These are phyloP conservation scores for Cichorium intybus DNA, from an alignment of 140 eudicot species.

Conservation along the genomic window DNA sequence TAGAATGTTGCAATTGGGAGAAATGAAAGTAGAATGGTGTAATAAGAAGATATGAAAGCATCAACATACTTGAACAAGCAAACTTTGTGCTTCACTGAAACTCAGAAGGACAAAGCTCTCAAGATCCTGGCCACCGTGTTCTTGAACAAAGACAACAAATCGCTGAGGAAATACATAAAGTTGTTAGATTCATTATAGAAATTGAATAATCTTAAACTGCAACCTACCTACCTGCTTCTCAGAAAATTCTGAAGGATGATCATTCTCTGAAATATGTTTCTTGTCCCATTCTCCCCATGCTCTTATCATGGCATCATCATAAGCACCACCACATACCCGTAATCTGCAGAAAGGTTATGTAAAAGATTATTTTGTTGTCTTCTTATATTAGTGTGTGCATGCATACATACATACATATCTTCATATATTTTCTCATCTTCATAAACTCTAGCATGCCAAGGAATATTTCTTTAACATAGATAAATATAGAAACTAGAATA, in stretches of 20 bases:
- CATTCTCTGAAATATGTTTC: slow-evolving; percentile 81
- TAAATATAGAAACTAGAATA: background rate
- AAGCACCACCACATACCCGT: slow-evolving; percentile 79
- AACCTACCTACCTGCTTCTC: slow-evolving; percentile 96
- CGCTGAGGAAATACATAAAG: slow-evolving; percentile 39
- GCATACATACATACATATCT: background rate
- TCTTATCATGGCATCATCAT: slow-evolving; percentile 66
- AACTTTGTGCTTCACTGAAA: slow-evolving; percentile 83
- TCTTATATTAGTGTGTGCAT: background rate
- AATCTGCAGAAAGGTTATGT: slow-evolving; percentile 37
- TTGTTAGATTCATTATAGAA: slow-evolving; percentile 20
- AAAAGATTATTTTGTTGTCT: background rate
- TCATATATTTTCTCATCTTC: too few species aligned
- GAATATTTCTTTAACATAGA: too few species aligned
- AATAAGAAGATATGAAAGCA: background rate
- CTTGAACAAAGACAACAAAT: slow-evolving; percentile 88
- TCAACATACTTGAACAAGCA: slow-evolving; percentile 68
- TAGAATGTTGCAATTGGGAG: background rate
- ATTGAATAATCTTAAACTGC: background rate
- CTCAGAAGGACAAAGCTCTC: slow-evolving; percentile 90
- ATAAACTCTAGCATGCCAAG: too few species aligned
- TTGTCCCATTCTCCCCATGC: slow-evolving; percentile 96
- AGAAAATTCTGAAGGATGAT: slow-evolving; percentile 78
- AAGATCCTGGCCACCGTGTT: slow-evolving; percentile 92
- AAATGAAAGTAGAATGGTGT: background rate